Base-by-base conservation (phyloP, 257 asterid species). In the Coffea eugenioides region DNA sequence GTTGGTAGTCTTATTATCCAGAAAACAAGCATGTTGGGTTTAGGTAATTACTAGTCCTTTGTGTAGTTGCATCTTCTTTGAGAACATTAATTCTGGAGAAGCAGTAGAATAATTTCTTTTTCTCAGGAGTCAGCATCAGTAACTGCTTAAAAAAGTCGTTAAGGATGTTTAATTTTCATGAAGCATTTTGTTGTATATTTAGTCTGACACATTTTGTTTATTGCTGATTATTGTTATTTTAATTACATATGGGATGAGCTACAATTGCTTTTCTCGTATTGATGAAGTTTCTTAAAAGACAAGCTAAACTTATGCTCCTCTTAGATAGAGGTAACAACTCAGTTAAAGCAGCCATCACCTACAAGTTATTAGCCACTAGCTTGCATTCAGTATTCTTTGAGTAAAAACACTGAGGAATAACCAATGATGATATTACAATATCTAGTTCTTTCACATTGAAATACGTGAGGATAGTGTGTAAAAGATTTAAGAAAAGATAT, bases 1-100 rank as follows among this genome's bases (percentile, higher is more conserved):
- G 91, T 96, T 77, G 85, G 97, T 74, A 89, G 81, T 61, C 36
- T 96, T 83, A 85, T 82, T 43, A 83, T 94, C 83, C 97, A 92
- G 88, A 96, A 94, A 89, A 90, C 92, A 82, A 94, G 99, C 97
- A 91, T 94, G 98, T 88, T 96, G 73, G 97, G 96, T 78, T 84
- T 95, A 67, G 99, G 99, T 95, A 89, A 86, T 64, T 43, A 48
- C 73, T 71, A 52, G 31, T 73, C n/a, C 43, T 57, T 57, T 14
- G 16, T 20, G 43, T 81, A 36, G 12, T 77, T 31, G 2, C 65
- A 0, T 43, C 8, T 73, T 3, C 4, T 46, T 31, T 56, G 49
- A 23, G 57, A n/a, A 3, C 70, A 11, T 14, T 64, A n/a, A 15
- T 36, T 21, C 69, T 66, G 75, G 48, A 34, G 36, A 51, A 46